phyloP scores from a whole-genome alignment of 169 alveolate genomes.

The Plasmodium knowlesi region DNA sequence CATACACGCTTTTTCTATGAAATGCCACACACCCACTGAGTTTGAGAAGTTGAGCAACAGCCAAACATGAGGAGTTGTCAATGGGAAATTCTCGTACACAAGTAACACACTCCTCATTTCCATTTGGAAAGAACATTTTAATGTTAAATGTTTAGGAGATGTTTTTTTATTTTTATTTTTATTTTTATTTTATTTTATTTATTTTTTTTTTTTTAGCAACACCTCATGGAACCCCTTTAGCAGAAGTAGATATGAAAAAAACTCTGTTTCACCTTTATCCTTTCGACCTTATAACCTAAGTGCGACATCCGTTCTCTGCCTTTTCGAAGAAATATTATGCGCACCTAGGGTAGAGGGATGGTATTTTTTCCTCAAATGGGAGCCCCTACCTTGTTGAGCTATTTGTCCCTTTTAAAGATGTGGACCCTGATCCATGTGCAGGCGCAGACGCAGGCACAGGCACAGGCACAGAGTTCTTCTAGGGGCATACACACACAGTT shows the following conservation, averaged over 20 bases:
- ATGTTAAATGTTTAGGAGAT: neutral
- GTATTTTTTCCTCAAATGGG: neutral
- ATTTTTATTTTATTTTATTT: too few species aligned
- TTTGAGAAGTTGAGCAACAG: slow-evolving; percentile 78
- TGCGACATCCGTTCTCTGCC: neutral
- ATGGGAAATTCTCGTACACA: neutral
- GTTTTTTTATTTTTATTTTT: neutral
- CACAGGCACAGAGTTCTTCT: neutral
- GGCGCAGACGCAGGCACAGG: neutral
- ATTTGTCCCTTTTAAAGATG: neutral
- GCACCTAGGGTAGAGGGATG: neutral
- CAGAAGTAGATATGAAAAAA: neutral
- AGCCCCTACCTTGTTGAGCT: neutral
- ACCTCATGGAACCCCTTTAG: neutral
- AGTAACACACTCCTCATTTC: neutral
- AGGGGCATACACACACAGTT: neutral
- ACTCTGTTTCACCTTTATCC: neutral
- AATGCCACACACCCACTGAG: slow-evolving; percentile 88
- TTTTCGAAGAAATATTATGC: neutral
- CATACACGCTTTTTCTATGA: slow-evolving; percentile 89
- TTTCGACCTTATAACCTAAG: neutral
- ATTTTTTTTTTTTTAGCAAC: neutral
- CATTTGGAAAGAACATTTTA: neutral
- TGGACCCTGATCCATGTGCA: neutral
- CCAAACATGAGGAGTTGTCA: neutral